Evolutionary conservation across 2,329 filamentous ascomycete species (phyloP).

Genomic region (Neonectria punicea): DNA sequence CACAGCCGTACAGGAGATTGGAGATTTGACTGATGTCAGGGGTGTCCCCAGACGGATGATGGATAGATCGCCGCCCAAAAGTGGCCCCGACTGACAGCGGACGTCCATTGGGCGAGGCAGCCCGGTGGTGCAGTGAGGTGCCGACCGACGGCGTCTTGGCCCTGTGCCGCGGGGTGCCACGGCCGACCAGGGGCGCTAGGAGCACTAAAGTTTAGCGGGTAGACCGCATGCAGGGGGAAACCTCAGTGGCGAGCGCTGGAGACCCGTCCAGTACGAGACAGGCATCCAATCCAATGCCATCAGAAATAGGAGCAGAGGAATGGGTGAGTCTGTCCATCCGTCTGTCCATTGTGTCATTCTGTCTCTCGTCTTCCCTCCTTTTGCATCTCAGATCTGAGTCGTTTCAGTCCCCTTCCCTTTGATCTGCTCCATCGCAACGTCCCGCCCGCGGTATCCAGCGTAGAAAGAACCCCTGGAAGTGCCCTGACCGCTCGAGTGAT

Average conservation of each 20-base stretch:
- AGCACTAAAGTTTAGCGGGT: slow-evolving; percentile 40
- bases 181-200: slow-evolving; percentile 17
- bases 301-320: slow-evolving; percentile 17
- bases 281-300: neutral
- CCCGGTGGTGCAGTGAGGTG: neutral
- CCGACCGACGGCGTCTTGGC: neutral
- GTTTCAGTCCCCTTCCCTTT: slow-evolving; percentile 3
- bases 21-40: slow-evolving; percentile 10
- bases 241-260: slow-evolving; percentile 1
- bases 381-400: slow-evolving; percentile 12
- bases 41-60: slow-evolving; percentile 6
- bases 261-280: too few species aligned
- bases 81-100: neutral
- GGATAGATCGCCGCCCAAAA: neutral
- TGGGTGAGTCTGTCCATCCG: neutral
- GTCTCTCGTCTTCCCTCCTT: neutral
- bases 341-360: neutral
- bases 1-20: slow-evolving; percentile 11
- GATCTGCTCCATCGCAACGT: neutral
- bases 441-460: neutral
- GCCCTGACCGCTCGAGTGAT: slow-evolving; percentile 24
- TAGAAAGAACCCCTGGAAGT: neutral
- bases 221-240: slow-evolving; percentile 42
- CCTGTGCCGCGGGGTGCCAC: slow-evolving; percentile 35
- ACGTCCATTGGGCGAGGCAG: neutral